Conservation (phyloP, 805 yeast genomes). For the Spathaspora passalidarum region DNA sequence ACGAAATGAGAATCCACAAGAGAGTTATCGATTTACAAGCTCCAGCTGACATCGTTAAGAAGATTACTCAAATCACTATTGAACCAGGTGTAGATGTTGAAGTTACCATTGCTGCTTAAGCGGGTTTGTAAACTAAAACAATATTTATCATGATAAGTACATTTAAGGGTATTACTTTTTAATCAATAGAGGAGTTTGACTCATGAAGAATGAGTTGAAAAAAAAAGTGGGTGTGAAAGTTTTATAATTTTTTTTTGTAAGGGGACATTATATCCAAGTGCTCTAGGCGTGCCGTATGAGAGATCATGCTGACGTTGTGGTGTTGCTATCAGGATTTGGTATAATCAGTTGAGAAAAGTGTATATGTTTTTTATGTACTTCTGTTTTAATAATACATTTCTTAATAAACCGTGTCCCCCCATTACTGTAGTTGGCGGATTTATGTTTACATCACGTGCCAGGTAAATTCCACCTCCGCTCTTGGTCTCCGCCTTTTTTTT, state of each 20-base stretch:
- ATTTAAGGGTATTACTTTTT: not conserved
- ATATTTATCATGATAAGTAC: not conserved
- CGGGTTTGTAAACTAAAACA: conserved; percentile 8
- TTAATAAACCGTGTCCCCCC: not conserved
- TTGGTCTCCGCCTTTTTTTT: not conserved
- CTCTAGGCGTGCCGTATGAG: conserved; percentile 62
- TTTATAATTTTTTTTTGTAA: not conserved
- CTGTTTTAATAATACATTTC: too few relatives aligned
- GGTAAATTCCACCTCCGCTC: not conserved
- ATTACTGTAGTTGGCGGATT: not conserved
- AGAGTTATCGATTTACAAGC: conserved; percentile 98
- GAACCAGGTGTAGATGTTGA: conserved; percentile 99
- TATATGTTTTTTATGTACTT: not conserved
- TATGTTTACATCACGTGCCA: not conserved
- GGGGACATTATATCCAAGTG: conserved; percentile 37
- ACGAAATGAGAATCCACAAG: conserved; percentile 99
- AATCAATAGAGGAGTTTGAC: conserved; percentile 3
- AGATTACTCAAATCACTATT: conserved; percentile 95
- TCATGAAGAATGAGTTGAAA: not conserved
- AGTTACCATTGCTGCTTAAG: conserved; percentile 84
- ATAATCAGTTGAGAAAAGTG: conserved; percentile 7
- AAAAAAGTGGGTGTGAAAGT: too few relatives aligned
- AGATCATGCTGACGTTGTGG: conserved; percentile 52
- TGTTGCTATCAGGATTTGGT: conserved; percentile 54
- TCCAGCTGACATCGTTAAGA: conserved; percentile 89